Evolutionary conservation across 441 rosid genomes (phyloP).

Genomic region (Geranium incanum): DNA sequence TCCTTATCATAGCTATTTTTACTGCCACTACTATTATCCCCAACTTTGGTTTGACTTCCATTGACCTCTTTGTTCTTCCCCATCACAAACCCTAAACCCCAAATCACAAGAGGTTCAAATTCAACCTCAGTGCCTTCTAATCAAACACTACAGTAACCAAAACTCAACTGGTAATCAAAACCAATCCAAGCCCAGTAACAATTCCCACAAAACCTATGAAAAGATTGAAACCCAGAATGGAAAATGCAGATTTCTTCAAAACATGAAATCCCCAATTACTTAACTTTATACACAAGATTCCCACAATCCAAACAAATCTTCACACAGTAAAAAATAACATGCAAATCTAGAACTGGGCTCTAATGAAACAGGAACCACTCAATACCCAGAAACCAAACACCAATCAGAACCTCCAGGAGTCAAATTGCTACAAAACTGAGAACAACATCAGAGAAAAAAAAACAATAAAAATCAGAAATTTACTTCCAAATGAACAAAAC

Average conservation of each 20-base stretch:
- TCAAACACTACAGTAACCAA: slow-evolving; percentile 7
- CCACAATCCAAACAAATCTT: slow-evolving; percentile 11
- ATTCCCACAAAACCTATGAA: neutral
- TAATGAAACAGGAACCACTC: slow-evolving; percentile 17
- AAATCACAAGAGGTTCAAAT: neutral
- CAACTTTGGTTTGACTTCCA: slow-evolving; percentile 31
- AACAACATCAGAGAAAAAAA: neutral
- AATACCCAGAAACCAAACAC: slow-evolving; percentile 19
- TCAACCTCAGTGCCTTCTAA: neutral
- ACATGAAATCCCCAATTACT: slow-evolving; percentile 6
- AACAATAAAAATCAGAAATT: neutral
- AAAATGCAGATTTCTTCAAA: slow-evolving; percentile 18
- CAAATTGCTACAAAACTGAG: slow-evolving; percentile 21
- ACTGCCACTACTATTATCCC: slow-evolving; percentile 14
- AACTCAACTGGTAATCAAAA: slow-evolving; percentile 17
- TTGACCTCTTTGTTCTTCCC: slow-evolving; percentile 34
- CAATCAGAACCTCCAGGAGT: slow-evolving; percentile 9
- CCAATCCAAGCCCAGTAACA: slow-evolving; percentile 18
- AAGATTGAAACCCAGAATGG: neutral
- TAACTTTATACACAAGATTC: neutral
- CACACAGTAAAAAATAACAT: slow-evolving; percentile 8
- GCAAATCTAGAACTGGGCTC: slow-evolving; percentile 5
- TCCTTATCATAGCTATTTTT: slow-evolving; percentile 30
- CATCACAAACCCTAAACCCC: slow-evolving; percentile 29
- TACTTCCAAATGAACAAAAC: slow-evolving; percentile 20